Evolutionary conservation across 2,329 filamentous ascomycete genomes (phyloP).

Genomic region (Esteya vermicola): DNA sequence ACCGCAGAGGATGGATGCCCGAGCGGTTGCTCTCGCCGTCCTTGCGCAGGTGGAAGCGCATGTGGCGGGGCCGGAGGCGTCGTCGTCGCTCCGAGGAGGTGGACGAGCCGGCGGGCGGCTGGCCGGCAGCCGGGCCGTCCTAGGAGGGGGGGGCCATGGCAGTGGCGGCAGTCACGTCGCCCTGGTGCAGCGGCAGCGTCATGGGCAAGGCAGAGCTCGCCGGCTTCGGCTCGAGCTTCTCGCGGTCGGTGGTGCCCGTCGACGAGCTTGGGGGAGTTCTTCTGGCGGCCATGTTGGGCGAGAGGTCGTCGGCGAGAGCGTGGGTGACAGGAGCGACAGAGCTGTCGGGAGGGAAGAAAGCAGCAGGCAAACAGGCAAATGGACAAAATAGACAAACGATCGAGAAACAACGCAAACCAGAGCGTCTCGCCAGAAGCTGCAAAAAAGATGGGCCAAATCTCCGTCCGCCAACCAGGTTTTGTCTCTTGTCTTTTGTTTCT

Average conservation of each 20-base stretch:
- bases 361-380: neutral
- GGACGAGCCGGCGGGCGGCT: neutral
- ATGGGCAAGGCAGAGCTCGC: neutral
- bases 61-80: neutral
- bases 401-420: no score
- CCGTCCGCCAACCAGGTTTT: no score
- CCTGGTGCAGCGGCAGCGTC: conserved; percentile 2
- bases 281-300: neutral
- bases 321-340: neutral
- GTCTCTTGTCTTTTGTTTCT: no score
- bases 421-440: no score
- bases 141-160: neutral
- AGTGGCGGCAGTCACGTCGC: neutral
- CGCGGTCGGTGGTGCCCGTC: neutral
- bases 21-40: conserved; percentile 53
- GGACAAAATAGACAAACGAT: neutral
- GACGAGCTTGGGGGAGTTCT: neutral
- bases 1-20: conserved; percentile 50
- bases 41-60: conserved; percentile 9
- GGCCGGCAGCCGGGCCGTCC: neutral
- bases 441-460: no score
- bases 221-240: neutral
- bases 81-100: neutral
- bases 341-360: neutral
- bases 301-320: neutral